These are phyloP conservation scores for Posidonia oceanica DNA, from an alignment of 116 monocot genomes.

Conservation along the genomic window DNA sequence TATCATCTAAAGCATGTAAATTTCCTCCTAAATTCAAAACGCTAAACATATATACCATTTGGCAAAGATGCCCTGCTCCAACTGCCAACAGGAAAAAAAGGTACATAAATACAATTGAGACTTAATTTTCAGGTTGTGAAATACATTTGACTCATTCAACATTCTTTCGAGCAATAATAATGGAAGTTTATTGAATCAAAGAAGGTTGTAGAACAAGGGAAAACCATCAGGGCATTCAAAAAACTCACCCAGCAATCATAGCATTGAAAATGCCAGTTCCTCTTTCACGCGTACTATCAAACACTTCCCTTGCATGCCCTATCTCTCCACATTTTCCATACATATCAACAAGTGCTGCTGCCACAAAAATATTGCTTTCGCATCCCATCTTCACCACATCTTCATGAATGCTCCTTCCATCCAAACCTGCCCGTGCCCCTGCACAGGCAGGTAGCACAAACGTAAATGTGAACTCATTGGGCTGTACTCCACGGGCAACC, in stretches of 20 bases:
- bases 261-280: slow-evolving; percentile 31
- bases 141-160: too few relatives aligned
- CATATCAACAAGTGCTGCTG: slow-evolving; percentile 35
- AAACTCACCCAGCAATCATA: slow-evolving; percentile 36
- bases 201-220: too few relatives aligned
- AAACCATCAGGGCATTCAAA: too few relatives aligned
- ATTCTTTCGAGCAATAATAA: too few relatives aligned
- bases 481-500: slow-evolving; percentile 16
- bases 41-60: too few relatives aligned
- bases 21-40: too few relatives aligned
- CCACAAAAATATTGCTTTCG: slow-evolving; percentile 24
- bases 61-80: too few relatives aligned
- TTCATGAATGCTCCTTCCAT: slow-evolving; percentile 26
- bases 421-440: slow-evolving; percentile 7
- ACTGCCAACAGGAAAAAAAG: too few relatives aligned
- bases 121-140: too few relatives aligned
- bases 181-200: too few relatives aligned
- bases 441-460: slow-evolving; percentile 37
- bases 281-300: slow-evolving; percentile 23
- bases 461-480: slow-evolving; percentile 38
- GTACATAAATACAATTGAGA: too few relatives aligned
- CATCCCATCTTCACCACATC: slow-evolving; percentile 14
- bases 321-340: slow-evolving; percentile 31
- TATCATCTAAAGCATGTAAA: too few relatives aligned
- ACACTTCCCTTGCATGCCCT: slow-evolving; percentile 18